Evolutionary conservation across 2,329 filamentous ascomycete species (phyloP).

Genomic region (Xylariaceae sp.): DNA sequence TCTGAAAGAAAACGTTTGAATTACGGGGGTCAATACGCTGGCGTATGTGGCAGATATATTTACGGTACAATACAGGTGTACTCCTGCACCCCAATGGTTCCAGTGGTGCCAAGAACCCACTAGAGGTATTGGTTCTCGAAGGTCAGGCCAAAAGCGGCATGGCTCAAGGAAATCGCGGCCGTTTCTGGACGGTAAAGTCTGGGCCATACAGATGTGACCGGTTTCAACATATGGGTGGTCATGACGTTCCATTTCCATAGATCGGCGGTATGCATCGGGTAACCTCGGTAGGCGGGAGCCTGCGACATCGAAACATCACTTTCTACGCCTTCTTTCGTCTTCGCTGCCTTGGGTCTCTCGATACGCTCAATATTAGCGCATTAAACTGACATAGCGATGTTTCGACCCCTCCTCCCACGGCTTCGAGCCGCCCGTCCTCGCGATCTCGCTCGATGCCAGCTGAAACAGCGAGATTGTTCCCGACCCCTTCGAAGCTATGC

Average conservation of each 20-base stretch:
- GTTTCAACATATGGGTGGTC: too few relatives aligned
- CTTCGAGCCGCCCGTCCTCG: conserved; percentile 12
- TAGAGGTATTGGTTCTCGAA: too few relatives aligned
- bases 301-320: not conserved
- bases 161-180: too few relatives aligned
- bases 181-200: too few relatives aligned
- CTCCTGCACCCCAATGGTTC: too few relatives aligned
- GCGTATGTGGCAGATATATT: too few relatives aligned
- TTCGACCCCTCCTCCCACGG: conserved; percentile 20
- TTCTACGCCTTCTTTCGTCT: not conserved
- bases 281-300: not conserved
- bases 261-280: not conserved
- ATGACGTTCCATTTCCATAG: not conserved
- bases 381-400: not conserved
- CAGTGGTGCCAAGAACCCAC: too few relatives aligned
- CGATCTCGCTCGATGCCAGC: conserved; percentile 15
- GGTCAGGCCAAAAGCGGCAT: too few relatives aligned
- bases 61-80: too few relatives aligned
- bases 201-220: too few relatives aligned
- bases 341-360: not conserved
- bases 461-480: conserved; percentile 9
- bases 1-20: too few relatives aligned
- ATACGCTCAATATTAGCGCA: not conserved
- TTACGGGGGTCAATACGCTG: too few relatives aligned
- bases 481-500: conserved; percentile 23